Evolutionary conservation across 2,329 filamentous ascomycete genomes (phyloP).

Genomic region (Ophiostoma sp.): DNA sequence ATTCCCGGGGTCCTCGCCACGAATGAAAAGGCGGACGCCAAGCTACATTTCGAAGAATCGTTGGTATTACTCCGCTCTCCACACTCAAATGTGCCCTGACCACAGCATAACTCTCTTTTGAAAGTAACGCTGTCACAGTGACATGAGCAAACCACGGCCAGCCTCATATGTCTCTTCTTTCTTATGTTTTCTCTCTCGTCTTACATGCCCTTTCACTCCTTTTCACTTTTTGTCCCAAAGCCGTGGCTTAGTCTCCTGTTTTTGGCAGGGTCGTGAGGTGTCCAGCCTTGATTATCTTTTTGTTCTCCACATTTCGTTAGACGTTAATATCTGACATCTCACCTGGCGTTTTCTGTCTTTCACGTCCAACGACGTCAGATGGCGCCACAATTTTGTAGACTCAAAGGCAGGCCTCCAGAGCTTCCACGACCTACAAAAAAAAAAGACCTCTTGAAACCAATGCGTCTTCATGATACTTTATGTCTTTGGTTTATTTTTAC

Average conservation of each 20-base stretch:
- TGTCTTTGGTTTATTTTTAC: neutral
- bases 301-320: neutral
- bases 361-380: neutral
- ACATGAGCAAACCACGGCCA: neutral
- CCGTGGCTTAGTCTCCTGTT: neutral
- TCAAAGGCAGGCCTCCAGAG: neutral
- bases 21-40: neutral
- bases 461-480: neutral
- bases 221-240: neutral
- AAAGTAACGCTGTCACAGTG: neutral
- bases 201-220: neutral
- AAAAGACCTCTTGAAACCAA: neutral
- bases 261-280: neutral
- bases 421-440: neutral
- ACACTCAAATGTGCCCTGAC: neutral
- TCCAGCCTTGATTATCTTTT: neutral
- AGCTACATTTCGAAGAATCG: constrained; percentile 10
- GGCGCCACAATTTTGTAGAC: neutral
- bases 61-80: neutral
- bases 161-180: neutral
- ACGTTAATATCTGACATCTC: neutral
- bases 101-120: neutral
- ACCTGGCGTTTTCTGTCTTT: neutral
- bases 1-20: neutral
- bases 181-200: neutral